Evolutionary conservation across 164 flowering plant species (phyloP).

Genomic region (Berberis vulgaris): DNA sequence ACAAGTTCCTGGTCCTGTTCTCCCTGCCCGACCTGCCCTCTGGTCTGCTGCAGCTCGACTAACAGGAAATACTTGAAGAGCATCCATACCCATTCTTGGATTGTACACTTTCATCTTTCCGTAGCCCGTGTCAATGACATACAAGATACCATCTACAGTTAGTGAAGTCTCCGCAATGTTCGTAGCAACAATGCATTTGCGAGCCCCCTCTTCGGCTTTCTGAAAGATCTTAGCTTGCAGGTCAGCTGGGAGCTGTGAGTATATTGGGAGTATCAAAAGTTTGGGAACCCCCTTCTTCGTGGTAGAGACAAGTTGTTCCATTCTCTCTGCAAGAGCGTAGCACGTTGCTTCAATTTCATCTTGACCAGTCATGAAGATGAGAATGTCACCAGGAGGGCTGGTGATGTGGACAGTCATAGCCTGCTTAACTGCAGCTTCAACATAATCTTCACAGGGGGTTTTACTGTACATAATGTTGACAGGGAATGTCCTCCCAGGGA

Average conservation of each 20-base stretch:
- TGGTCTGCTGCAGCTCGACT: constrained; percentile 92
- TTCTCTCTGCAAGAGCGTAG: constrained; percentile 78
- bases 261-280: constrained; percentile 84
- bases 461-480: constrained; percentile 70
- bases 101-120: constrained; percentile 93
- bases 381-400: constrained; percentile 88
- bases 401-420: constrained; percentile 92
- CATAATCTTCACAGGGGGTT: constrained; percentile 89
- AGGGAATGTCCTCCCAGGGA: constrained; percentile 93
- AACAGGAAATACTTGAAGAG: constrained; percentile 85
- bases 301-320: constrained; percentile 72
- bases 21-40: constrained; percentile 92
- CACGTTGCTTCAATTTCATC: constrained; percentile 99
- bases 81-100: constrained; percentile 96
- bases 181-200: constrained; percentile 96
- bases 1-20: constrained; percentile 95
- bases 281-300: constrained; percentile 59
- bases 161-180: constrained; percentile 96
- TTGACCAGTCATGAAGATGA: constrained; percentile 97
- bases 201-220: constrained; percentile 93
- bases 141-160: constrained; percentile 90
- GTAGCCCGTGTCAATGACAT: constrained; percentile 90
- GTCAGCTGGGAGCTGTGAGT: constrained; percentile 97
- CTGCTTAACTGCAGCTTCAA: constrained; percentile 95
- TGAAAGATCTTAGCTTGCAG: constrained; percentile 93